Percentiles rank a stretch among this genome's conserved stretches.
Evolutionary conservation across 169 alveolate species (phyloP).

Genomic region (Plasmodium ovale): DNA sequence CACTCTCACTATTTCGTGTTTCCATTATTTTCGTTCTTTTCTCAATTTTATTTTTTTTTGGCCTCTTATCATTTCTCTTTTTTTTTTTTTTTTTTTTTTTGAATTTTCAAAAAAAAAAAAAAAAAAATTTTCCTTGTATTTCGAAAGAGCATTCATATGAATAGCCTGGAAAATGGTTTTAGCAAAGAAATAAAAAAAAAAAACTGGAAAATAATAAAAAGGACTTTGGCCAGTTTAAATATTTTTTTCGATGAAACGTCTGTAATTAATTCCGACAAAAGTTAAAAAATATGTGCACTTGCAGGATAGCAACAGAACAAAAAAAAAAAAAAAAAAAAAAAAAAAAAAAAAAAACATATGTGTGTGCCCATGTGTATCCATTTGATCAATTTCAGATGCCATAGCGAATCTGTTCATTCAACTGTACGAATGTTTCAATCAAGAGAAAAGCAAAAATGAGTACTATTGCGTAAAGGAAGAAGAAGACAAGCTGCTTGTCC

Average conservation of each 20-base stretch:
- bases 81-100: background rate
- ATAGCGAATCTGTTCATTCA: conserved; percentile 38
- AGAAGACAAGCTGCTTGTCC: conserved; percentile 12
- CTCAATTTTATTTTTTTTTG: background rate
- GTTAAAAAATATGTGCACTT: conserved; percentile 1
- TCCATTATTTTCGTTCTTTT: background rate
- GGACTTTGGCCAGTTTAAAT: conserved; percentile 27
- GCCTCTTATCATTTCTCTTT: too few relatives aligned
- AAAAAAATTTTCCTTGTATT: background rate
- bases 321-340: conserved; percentile 15
- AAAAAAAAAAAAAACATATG: too few relatives aligned
- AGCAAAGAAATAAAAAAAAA: conserved; percentile 76
- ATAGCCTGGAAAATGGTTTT: conserved; percentile 68
- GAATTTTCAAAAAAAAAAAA: background rate
- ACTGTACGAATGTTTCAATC: conserved; percentile 60
- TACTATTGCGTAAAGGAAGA: conserved; percentile 15
- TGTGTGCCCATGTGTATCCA: background rate
- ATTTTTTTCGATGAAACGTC: conserved; percentile 60
- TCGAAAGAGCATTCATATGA: conserved; percentile 62
- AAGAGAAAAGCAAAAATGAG: conserved; percentile 39
- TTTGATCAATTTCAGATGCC: conserved; percentile 31
- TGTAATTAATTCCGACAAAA: conserved; percentile 64
- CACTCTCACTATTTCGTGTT: background rate
- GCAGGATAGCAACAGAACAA: background rate
- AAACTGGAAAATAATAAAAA: conserved; percentile 70